Conservation (phyloP, 805 yeast species). For the Dipodascus geniculatus region DNA sequence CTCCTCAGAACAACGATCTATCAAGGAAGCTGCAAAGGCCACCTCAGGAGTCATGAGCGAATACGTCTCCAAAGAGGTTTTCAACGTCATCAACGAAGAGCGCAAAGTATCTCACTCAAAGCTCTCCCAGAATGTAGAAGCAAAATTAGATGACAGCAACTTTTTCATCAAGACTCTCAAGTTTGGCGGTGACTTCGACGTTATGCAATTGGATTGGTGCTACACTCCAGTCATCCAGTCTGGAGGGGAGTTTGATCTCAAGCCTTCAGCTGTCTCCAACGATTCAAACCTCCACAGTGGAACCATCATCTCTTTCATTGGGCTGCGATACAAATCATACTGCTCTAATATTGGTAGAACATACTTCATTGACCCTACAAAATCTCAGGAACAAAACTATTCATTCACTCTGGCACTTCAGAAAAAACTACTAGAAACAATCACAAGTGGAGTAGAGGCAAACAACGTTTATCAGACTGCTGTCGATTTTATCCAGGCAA, state of each 20-base stretch:
- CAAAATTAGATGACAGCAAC: slow-evolving; percentile 66
- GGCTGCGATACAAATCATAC: slow-evolving; percentile 77
- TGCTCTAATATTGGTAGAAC: slow-evolving; percentile 84
- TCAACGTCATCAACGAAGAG: slow-evolving; percentile 78
- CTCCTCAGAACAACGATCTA: slow-evolving; percentile 54
- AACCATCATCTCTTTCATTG: slow-evolving; percentile 72
- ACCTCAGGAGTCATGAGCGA: slow-evolving; percentile 65
- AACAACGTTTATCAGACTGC: slow-evolving; percentile 56
- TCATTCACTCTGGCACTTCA: slow-evolving; percentile 65
- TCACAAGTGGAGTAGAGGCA: slow-evolving; percentile 61
- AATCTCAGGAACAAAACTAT: slow-evolving; percentile 66
- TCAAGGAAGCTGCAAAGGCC: slow-evolving; percentile 63
- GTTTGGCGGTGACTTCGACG: slow-evolving; percentile 58
- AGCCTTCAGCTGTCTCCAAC: slow-evolving; percentile 70
- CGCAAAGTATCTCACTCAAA: slow-evolving; percentile 58
- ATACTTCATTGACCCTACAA: slow-evolving; percentile 79
- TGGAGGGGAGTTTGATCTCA: slow-evolving; percentile 74
- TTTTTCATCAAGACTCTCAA: slow-evolving; percentile 50
- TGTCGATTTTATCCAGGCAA: slow-evolving; percentile 43
- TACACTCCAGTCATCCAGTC: slow-evolving; percentile 85
- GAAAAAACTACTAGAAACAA: slow-evolving; percentile 42
- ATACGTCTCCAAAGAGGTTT: slow-evolving; percentile 78
- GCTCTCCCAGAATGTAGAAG: slow-evolving; percentile 66
- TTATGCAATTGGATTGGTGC: slow-evolving; percentile 80
- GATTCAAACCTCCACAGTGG: slow-evolving; percentile 57